Conservation (phyloP, 495 filamentous ascomycete genomes). For the Pyronema omphalodes region DNA sequence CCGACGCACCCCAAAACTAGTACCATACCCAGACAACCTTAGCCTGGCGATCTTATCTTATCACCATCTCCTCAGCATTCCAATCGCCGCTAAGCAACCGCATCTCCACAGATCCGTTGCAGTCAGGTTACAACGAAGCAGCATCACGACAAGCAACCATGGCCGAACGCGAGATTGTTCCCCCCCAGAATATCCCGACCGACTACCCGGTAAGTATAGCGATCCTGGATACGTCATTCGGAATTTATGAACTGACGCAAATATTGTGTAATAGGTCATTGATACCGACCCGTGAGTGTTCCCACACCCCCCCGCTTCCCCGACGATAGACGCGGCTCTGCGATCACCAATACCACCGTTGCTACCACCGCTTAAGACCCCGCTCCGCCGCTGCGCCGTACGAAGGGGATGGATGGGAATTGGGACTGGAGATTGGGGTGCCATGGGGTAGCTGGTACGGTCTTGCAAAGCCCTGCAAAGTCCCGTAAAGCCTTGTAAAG, state of each 20-base stretch:
- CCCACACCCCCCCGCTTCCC: background rate
- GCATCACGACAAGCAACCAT: background rate
- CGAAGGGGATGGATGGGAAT: too few species aligned
- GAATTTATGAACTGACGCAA: too few species aligned
- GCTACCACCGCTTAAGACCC: background rate
- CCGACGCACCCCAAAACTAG: too few species aligned
- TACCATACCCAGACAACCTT: too few species aligned
- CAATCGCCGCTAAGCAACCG: too few species aligned
- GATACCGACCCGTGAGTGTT: conserved; percentile 83
- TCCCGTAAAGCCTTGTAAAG: background rate
- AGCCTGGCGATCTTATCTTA: too few species aligned
- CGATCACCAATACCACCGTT: background rate
- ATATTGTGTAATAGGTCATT: conserved; percentile 48
- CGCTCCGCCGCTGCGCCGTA: background rate
- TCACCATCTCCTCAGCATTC: too few species aligned
- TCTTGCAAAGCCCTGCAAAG: background rate
- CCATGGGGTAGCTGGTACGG: too few species aligned
- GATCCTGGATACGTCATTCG: too few species aligned
- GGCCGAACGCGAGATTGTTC: conserved; percentile 1
- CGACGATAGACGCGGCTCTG: conserved; percentile 9
- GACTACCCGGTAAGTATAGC: conserved; percentile 52
- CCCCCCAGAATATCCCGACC: conserved; percentile 47
- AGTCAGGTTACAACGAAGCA: too few species aligned
- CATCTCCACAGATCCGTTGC: too few species aligned
- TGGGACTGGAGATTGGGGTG: too few species aligned